phyloP scores from a whole-genome alignment of 2,329 filamentous ascomycete species.

The Penicillium polonicum region DNA sequence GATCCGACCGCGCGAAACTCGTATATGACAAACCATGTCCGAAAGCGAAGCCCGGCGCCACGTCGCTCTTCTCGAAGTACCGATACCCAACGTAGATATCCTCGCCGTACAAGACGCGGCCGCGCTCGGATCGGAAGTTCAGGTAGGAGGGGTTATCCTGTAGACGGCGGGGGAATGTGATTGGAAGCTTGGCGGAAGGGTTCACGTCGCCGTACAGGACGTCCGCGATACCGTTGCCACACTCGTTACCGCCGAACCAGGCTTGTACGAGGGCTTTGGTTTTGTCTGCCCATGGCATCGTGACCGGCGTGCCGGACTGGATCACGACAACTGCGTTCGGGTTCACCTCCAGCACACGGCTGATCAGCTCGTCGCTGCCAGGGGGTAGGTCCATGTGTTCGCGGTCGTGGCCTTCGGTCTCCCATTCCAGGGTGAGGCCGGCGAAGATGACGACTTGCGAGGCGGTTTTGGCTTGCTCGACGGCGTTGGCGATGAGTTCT shows the following conservation, averaged over 20 bases:
- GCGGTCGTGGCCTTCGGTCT: constrained; percentile 69
- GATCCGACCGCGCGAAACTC: constrained; percentile 58
- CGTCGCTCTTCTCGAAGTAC: constrained; percentile 71
- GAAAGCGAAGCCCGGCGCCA: constrained; percentile 70
- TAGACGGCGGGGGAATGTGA: constrained; percentile 67
- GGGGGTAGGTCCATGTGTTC: constrained; percentile 58
- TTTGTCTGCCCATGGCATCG: constrained; percentile 50
- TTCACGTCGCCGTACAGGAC: constrained; percentile 72
- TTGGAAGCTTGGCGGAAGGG: constrained; percentile 71
- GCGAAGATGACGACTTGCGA: constrained; percentile 78
- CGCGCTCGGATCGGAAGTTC: constrained; percentile 70
- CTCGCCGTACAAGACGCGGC: constrained; percentile 73
- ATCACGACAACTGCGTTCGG: constrained; percentile 70
- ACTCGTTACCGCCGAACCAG: constrained; percentile 87
- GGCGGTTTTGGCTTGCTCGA: constrained; percentile 64
- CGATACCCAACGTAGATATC: constrained; percentile 79
- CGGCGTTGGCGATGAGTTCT: constrained; percentile 64
- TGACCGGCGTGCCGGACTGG: constrained; percentile 71
- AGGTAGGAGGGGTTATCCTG: constrained; percentile 74
- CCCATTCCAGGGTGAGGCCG: constrained; percentile 78
- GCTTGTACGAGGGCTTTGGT: constrained; percentile 65
- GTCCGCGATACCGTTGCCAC: constrained; percentile 76
- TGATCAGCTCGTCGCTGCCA: constrained; percentile 59
- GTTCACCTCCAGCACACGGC: constrained; percentile 64
- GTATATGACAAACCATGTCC: constrained; percentile 80